Evolutionary conservation across 257 asterid genomes (phyloP).

Genomic region (Solanum lycopersicoides): DNA sequence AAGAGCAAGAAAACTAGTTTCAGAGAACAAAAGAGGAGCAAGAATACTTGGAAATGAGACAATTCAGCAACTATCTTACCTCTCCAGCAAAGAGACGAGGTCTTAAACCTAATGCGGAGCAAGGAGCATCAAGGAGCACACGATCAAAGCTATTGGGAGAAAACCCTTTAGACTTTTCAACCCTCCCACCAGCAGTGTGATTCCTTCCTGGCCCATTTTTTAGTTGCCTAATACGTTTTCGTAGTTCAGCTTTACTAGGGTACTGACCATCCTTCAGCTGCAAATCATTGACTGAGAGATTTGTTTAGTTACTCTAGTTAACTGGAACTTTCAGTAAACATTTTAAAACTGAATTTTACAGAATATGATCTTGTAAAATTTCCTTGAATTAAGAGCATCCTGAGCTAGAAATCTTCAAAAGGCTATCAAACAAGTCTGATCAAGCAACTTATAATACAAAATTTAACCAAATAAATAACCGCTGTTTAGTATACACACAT

Average conservation of each 20-base stretch:
- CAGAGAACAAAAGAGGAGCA: not conserved
- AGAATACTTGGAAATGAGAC: not conserved
- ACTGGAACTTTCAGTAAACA: not conserved
- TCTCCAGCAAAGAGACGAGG: constrained; percentile 92
- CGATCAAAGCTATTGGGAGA: constrained; percentile 86
- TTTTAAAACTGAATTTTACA: not conserved
- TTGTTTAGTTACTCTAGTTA: not conserved
- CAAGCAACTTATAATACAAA: not conserved
- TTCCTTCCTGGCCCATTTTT: constrained; percentile 81
- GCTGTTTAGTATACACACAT: not conserved
- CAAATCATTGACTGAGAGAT: constrained; percentile 23
- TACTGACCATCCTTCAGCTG: constrained; percentile 21
- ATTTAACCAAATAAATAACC: not conserved
- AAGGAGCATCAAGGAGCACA: constrained; percentile 98
- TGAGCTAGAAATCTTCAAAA: not conserved
- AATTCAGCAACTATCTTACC: constrained; percentile 28
- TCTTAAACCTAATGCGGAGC: constrained; percentile 97
- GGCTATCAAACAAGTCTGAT: not conserved
- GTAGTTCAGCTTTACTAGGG: constrained; percentile 47
- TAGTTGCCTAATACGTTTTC: constrained; percentile 44
- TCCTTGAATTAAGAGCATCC: not conserved
- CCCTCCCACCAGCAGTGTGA: constrained; percentile 62
- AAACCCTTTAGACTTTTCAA: constrained; percentile 72
- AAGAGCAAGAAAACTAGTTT: not conserved
- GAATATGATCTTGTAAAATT: not conserved